Base-by-base conservation (phyloP, 169 alveolate species). In the Perkinsus marinus region DNA sequence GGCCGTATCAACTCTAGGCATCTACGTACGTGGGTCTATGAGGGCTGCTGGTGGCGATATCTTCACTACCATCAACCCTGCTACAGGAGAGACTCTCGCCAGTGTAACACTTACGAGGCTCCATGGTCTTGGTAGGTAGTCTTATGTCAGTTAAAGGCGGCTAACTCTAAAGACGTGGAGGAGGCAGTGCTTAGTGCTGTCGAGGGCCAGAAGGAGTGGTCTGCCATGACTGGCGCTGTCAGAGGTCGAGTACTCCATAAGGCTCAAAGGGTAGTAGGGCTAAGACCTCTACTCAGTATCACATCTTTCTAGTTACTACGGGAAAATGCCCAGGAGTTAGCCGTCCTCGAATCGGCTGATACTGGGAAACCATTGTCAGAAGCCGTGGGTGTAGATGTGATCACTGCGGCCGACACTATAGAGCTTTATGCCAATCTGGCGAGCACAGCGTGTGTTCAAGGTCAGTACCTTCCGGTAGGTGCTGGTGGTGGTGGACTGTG, bases 371-470 rank as follows among this genome's bases (percentile, higher is more conserved):
- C 68, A 17, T 39, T 89, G 34, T 39, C 91, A 22, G 91, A 89
- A 38, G 46, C 91, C 0, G 46, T 41, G 5, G 91, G 68, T 39
- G 91, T 41, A 6, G 68, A 89, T 39, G 91, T 89, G 6, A 41
- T 39, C 47, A 41, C 91, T 22, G 91, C 68, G 0, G 43, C 46
- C 16, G 91, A 89, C 38, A 89, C 91, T 17, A 26, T 89, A 16
- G 91, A 89, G 91, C 46, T 39, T 37, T 89, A 89, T 68, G 91
- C 91, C 17, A 89, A 89, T 37, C 57, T 89, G 17, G 91, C 91
- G 16, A 22, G 39, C 5, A 39, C 39, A 16, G 91, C 91, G 57
- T 41, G 46, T 22, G 91, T 39, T 0, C 68, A 41, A 89, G 46
- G 46, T 3, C 39, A 26, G 47, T 19, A 39, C 39, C 22, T 41